Percentiles rank a stretch among this genome's conserved stretches.
phyloP scores from a whole-genome alignment of 306 rosid species.

The Vigna unguiculata region DNA sequence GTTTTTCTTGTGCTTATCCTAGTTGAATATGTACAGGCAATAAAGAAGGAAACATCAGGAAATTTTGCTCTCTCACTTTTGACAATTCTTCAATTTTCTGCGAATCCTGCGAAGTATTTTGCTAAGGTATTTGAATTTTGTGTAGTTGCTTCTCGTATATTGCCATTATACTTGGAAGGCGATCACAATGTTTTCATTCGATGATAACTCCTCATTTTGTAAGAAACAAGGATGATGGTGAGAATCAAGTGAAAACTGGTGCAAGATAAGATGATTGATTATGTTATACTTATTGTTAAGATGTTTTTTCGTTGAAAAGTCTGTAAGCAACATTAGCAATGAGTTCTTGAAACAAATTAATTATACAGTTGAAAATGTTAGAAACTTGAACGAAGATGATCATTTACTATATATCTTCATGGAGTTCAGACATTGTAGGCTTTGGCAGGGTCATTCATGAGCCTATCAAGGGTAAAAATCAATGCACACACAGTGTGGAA shows the following conservation, averaged over 20 bases:
- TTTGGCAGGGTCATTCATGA: slow-evolving; percentile 8
- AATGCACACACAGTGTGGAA: not conserved
- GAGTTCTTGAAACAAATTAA: slow-evolving; percentile 22
- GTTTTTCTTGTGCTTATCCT: slow-evolving; percentile 44
- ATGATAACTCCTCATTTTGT: not conserved
- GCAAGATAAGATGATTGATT: slow-evolving; percentile 12
- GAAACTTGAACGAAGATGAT: not conserved
- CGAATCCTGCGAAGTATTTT: slow-evolving; percentile 73
- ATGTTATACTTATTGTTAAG: slow-evolving; percentile 16
- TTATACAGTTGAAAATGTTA: slow-evolving; percentile 17
- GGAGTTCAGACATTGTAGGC: not conserved
- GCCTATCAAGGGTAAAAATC: not conserved
- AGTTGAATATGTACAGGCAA: slow-evolving; percentile 52
- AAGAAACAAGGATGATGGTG: slow-evolving; percentile 6
- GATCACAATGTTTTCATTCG: slow-evolving; percentile 12
- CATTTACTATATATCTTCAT: not conserved
- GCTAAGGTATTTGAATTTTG: slow-evolving; percentile 65
- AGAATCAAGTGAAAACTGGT: slow-evolving; percentile 16
- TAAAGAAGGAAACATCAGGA: slow-evolving; percentile 79
- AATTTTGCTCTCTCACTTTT: slow-evolving; percentile 63
- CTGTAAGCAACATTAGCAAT: not conserved
- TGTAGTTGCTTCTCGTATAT: slow-evolving; percentile 28
- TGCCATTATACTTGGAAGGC: slow-evolving; percentile 18
- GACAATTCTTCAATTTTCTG: slow-evolving; percentile 68
- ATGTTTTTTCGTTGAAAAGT: slow-evolving; percentile 2